Evolutionary conservation across 768 basidiomycete genomes (phyloP).

Genomic region (Tricholoma furcatifolium): DNA sequence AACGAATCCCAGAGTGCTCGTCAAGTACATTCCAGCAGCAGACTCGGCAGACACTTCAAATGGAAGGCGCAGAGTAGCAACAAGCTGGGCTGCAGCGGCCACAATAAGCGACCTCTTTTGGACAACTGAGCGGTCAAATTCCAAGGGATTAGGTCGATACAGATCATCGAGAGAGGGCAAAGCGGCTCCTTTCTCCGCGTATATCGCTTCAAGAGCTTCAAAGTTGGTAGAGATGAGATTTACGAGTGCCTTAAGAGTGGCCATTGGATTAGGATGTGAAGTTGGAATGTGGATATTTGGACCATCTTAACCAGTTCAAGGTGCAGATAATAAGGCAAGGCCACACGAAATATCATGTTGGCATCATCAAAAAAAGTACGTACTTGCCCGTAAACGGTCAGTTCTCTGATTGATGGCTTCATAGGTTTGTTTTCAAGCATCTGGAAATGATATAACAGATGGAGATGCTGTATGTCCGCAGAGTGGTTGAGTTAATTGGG

Average conservation of each 20-base stretch:
- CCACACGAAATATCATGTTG: too few species aligned
- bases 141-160: slow-evolving; percentile 20
- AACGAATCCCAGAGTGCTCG: slow-evolving; percentile 20
- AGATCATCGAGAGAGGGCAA: slow-evolving; percentile 26
- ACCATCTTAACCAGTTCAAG: too few species aligned
- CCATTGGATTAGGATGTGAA: background rate
- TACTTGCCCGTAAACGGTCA: too few species aligned
- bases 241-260: slow-evolving; percentile 13
- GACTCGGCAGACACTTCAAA: slow-evolving; percentile 15
- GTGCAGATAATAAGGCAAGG: too few species aligned
- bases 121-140: slow-evolving; percentile 12
- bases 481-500: too few species aligned
- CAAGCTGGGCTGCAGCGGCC: slow-evolving; percentile 27
- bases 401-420: too few species aligned
- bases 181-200: slow-evolving; percentile 17
- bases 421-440: too few species aligned
- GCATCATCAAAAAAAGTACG: too few species aligned
- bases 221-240: slow-evolving; percentile 22
- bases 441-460: too few species aligned
- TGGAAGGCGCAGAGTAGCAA: slow-evolving; percentile 20
- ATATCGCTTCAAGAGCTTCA: slow-evolving; percentile 19
- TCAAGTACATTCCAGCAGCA: slow-evolving; percentile 15
- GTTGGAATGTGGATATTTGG: too few species aligned
- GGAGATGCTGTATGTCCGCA: too few species aligned
- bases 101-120: slow-evolving; percentile 17